A percentile compares a stretch with the other conserved stretches of the same genome.
Evolutionary conservation across 345 rosid species (phyloP).

Genomic region (Boechera retrofracta): DNA sequence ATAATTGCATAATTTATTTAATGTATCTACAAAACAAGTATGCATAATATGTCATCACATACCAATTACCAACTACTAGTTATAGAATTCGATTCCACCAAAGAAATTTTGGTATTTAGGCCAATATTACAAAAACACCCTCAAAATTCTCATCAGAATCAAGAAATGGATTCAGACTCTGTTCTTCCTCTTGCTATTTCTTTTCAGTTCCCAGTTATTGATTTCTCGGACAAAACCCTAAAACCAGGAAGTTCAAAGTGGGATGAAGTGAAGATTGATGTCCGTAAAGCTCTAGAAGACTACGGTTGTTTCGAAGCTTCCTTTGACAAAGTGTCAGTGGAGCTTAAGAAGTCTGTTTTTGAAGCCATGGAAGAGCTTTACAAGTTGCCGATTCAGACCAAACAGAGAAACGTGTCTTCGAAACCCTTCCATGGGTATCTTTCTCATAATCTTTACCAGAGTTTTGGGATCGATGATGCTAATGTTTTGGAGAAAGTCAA

Average conservation of each 20-base stretch:
- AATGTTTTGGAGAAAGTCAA: conserved; percentile 28
- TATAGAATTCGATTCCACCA: not conserved
- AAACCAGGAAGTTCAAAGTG: conserved; percentile 45
- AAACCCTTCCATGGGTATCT: conserved; percentile 40
- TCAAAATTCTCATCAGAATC: conserved; percentile 5
- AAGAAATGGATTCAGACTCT: conserved; percentile 38
- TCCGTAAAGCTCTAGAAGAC: conserved; percentile 45
- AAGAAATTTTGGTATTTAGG: not conserved
- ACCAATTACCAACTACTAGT: not conserved
- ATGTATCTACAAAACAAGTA: not conserved
- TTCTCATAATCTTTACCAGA: conserved; percentile 29
- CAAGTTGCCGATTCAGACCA: conserved; percentile 34
- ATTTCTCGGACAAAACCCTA: conserved; percentile 29
- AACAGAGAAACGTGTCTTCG: conserved; percentile 32
- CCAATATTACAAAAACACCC: not conserved
- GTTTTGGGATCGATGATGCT: conserved; percentile 38
- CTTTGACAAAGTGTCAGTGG: conserved; percentile 28
- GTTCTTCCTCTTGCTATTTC: conserved; percentile 8
- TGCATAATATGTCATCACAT: not conserved
- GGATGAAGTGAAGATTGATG: conserved; percentile 31
- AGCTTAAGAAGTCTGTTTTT: conserved; percentile 35
- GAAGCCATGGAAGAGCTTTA: conserved; percentile 34
- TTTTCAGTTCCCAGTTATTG: conserved; percentile 19
- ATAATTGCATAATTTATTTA: not conserved
- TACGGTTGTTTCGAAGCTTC: conserved; percentile 41